These are phyloP conservation scores for Cutaneotrichosporon sp. DNA, from an alignment of 1,284 basidiomycete species.

Conservation along the genomic window DNA sequence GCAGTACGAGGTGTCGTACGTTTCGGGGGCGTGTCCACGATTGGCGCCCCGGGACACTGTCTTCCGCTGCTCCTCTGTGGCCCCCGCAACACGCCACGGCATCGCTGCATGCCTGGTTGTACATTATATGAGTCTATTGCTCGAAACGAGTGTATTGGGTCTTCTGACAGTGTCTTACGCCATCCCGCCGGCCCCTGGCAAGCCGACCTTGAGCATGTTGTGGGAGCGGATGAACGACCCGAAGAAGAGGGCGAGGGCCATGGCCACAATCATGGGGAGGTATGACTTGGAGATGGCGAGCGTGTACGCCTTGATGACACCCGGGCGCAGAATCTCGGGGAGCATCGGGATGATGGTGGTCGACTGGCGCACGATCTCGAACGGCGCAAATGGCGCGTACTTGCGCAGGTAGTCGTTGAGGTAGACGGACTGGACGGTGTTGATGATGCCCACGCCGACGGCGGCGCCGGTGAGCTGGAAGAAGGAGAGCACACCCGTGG, in stretches of 20 bases:
- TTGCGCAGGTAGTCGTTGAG: constrained; percentile 36
- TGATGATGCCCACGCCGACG: constrained; percentile 54
- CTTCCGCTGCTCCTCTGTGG: too few species aligned
- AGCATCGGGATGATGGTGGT: constrained; percentile 41
- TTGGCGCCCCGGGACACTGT: too few species aligned
- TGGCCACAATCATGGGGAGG: constrained; percentile 55
- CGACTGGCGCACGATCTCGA: constrained; percentile 42
- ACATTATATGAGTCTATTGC: background rate
- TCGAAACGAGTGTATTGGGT: background rate
- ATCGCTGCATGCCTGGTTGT: background rate
- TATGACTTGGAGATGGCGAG: constrained; percentile 53
- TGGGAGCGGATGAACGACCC: constrained; percentile 53
- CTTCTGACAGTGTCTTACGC: background rate
- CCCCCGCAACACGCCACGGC: too few species aligned
- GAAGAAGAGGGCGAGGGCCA: constrained; percentile 45
- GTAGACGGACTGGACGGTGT: constrained; percentile 52
- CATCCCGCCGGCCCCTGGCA: background rate
- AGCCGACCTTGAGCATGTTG: constrained; percentile 49
- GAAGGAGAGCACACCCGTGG: constrained; percentile 52
- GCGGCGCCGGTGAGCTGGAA: constrained; percentile 55
- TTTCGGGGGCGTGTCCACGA: too few species aligned
- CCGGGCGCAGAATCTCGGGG: constrained; percentile 38
- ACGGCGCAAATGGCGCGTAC: constrained; percentile 42
- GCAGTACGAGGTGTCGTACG: too few species aligned
- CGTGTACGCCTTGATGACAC: constrained; percentile 56